Conservation (phyloP, 352 stramenopile species). For the Phytophthora sp. region DNA sequence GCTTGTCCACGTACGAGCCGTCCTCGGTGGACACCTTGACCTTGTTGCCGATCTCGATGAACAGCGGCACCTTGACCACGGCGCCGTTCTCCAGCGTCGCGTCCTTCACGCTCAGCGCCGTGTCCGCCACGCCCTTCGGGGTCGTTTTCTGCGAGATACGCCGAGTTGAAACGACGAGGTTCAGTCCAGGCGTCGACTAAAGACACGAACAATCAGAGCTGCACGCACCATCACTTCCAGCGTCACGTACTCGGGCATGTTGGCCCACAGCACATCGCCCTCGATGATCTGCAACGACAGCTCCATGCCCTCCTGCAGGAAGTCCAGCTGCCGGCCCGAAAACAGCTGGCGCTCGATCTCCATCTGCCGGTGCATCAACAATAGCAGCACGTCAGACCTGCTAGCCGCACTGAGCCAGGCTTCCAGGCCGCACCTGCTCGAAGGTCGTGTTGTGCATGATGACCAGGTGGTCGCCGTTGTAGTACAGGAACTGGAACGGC, state of each 20-base stretch:
- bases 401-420: no score
- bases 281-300: conserved; percentile 87
- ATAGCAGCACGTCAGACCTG: no score
- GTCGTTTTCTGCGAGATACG: conserved; percentile 63
- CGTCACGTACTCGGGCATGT: conserved; percentile 85
- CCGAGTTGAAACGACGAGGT: not conserved
- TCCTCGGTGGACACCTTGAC: conserved; percentile 79
- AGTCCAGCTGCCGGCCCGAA: conserved; percentile 75
- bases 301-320: conserved; percentile 79
- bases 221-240: conserved; percentile 66
- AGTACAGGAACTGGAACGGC: conserved; percentile 86
- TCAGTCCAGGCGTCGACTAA: not conserved
- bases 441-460: conserved; percentile 86
- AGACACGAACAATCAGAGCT: not conserved
- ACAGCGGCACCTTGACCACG: conserved; percentile 83
- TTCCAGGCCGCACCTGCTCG: conserved; percentile 74
- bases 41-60: conserved; percentile 82
- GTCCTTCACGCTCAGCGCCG: conserved; percentile 81
- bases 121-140: conserved; percentile 77
- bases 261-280: conserved; percentile 83
- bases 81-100: conserved; percentile 81
- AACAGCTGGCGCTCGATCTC: conserved; percentile 78
- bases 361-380: conserved; percentile 41
- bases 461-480: conserved; percentile 76
- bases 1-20: conserved; percentile 80